Evolutionary conservation across 2,329 filamentous ascomycete genomes (phyloP).

Genomic region (Ophiocordyceps polyrhachis-furcata): DNA sequence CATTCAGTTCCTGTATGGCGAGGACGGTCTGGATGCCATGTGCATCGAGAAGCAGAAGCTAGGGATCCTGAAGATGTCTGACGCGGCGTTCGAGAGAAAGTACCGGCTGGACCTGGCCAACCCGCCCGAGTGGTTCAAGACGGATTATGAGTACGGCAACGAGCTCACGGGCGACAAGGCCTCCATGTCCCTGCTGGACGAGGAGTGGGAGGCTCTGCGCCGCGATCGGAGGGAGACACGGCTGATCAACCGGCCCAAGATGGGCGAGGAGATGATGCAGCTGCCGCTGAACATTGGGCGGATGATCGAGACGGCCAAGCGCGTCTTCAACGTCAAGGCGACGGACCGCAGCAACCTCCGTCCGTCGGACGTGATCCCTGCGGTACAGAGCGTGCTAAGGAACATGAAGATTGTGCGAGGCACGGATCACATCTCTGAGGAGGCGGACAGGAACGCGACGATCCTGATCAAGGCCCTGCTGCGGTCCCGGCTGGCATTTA

Average conservation of each 20-base stretch:
- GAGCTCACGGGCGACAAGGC: constrained; percentile 77
- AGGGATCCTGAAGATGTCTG: constrained; percentile 66
- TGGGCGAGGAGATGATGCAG: constrained; percentile 73
- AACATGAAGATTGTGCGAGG: constrained; percentile 76
- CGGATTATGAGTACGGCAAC: constrained; percentile 53
- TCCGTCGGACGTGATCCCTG: constrained; percentile 70
- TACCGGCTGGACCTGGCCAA: constrained; percentile 61
- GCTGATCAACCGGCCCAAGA: constrained; percentile 42
- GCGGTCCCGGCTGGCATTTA: constrained; percentile 79
- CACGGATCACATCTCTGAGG: constrained; percentile 58
- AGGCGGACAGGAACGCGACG: constrained; percentile 78
- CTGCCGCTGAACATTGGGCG: constrained; percentile 81
- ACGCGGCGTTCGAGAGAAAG: constrained; percentile 57
- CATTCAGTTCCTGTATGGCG: constrained; percentile 92
- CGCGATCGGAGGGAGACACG: constrained; percentile 63
- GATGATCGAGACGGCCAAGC: constrained; percentile 78
- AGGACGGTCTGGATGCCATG: constrained; percentile 87
- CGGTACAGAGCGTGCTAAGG: constrained; percentile 55
- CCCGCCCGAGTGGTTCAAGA: constrained; percentile 40
- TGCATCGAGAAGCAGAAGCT: constrained; percentile 86
- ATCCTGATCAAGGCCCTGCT: constrained; percentile 84
- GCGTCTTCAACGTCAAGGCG: constrained; percentile 78
- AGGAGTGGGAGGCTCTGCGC: constrained; percentile 65
- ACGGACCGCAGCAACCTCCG: constrained; percentile 75
- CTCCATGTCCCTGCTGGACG: constrained; percentile 70